Evolutionary conservation across 208 protist genomes (phyloP).

Genomic region (Trypanosoma lewisi): DNA sequence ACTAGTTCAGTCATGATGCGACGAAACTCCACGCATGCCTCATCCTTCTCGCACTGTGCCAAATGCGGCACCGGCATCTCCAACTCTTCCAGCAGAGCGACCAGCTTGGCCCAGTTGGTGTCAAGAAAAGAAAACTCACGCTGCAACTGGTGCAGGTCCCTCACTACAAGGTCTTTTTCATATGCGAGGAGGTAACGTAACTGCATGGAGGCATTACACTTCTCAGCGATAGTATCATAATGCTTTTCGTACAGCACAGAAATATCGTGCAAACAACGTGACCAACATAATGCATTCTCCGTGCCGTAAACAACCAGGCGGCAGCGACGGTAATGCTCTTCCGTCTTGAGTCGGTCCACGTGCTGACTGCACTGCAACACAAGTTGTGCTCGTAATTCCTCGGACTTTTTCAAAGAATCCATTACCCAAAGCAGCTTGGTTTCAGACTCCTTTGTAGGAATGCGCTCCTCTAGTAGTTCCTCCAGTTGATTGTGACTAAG

Average conservation of each 20-base stretch:
- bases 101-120: constrained; percentile 35
- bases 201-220: constrained; percentile 39
- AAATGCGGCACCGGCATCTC: constrained; percentile 37
- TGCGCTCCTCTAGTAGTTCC: constrained; percentile 28
- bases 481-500: constrained; percentile 56
- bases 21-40: constrained; percentile 7
- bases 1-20: constrained; percentile 9
- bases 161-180: constrained; percentile 59
- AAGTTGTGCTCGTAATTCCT: constrained; percentile 34
- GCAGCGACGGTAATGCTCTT: constrained; percentile 61
- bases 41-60: constrained; percentile 14
- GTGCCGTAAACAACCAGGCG: constrained; percentile 39
- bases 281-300: constrained; percentile 53
- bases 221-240: constrained; percentile 36
- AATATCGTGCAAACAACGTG: constrained; percentile 58
- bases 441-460: constrained; percentile 24
- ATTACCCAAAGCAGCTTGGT: constrained; percentile 22
- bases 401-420: constrained; percentile 33
- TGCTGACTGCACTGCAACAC: constrained; percentile 46
- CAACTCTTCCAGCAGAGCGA: constrained; percentile 34
- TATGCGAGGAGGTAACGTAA: constrained; percentile 62
- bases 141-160: constrained; percentile 59
- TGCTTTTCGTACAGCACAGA: constrained; percentile 55
- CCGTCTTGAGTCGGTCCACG: constrained; percentile 31
- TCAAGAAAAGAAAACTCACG: constrained; percentile 45